phyloP scores from a whole-genome alignment of 345 rosid species.

The Citrus mangshanensis region DNA sequence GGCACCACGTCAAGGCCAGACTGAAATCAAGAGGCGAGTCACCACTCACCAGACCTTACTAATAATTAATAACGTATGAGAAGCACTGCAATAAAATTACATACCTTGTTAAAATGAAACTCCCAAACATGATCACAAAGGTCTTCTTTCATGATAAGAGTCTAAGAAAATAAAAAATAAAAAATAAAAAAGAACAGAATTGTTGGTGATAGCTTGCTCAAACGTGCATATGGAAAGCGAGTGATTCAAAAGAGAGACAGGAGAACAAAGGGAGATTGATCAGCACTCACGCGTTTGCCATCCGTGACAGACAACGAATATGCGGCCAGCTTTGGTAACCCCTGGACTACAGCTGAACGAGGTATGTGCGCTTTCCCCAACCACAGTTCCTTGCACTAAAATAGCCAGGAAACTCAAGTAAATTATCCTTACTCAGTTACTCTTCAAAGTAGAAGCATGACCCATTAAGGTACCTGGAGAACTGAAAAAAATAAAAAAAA shows the following conservation, averaged over 20 bases:
- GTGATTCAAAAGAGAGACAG: background rate
- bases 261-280: background rate
- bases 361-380: conserved; percentile 59
- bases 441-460: background rate
- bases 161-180: conserved; percentile 34
- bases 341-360: conserved; percentile 41
- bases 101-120: conserved; percentile 52
- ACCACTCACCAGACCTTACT: background rate
- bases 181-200: background rate
- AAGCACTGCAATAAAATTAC: background rate
- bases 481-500: background rate
- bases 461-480: too few species aligned
- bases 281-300: conserved; percentile 43
- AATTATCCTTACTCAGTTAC: background rate
- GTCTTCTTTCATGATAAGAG: conserved; percentile 50
- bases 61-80: background rate
- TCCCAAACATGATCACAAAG: conserved; percentile 64
- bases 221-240: background rate
- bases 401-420: conserved; percentile 3
- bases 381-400: conserved; percentile 56
- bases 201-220: background rate
- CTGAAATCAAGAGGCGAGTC: too few species aligned
- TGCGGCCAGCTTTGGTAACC: conserved; percentile 50
- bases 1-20: background rate
- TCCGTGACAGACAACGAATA: conserved; percentile 56